Base-by-base conservation (phyloP, 345 rosid genomes). In the Brassica juncea region DNA sequence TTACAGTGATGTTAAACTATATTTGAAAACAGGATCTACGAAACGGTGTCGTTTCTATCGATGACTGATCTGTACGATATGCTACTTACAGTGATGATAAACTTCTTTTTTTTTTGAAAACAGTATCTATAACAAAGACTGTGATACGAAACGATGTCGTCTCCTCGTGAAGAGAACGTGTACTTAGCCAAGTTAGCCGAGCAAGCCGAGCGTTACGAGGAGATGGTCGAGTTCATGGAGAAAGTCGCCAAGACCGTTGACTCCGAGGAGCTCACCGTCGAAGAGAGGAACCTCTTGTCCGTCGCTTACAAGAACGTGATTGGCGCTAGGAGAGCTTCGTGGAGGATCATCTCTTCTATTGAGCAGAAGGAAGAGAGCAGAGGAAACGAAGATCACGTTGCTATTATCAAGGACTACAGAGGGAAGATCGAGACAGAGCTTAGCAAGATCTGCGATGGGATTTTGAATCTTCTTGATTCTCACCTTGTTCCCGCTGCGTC, bases 171-270 rank as follows among this genome's bases (percentile, higher is more conserved):
- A 84, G 98, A 93, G 75, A 83, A 89, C 83, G 98, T 93, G 52
- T 95, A 93, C 88, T 79, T 90, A 85, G 98, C 99, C 81, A 95
- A 95, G 89, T 67, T 93, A 84, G 97, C 98, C 0, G 99, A 95
- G 61, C 99, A 95, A 88, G 99, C 99, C 6, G 99, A 95, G 78
- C 96, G 98, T 6, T 95, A 95, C 3, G 99, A 95, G 84, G 99
- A 95, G 75, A 95, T 95, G 98, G 98, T 93, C 23, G 98, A 95
- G 84, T 90, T 91, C 75, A 95, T 95, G 99, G 99, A 95, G 84
- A 93, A 93, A 73, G 98, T 95, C 58, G 96, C 88, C 23, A 95
- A 91, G 88, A 84, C 92, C 0, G 94, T 84, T 8, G 97, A 93
- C 66, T 87, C 84, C 3, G 98, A 93, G 86, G 99, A 95, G 89